Base-by-base conservation (phyloP, 2,329 filamentous ascomycete species). In the Paracamarosporium sp. region DNA sequence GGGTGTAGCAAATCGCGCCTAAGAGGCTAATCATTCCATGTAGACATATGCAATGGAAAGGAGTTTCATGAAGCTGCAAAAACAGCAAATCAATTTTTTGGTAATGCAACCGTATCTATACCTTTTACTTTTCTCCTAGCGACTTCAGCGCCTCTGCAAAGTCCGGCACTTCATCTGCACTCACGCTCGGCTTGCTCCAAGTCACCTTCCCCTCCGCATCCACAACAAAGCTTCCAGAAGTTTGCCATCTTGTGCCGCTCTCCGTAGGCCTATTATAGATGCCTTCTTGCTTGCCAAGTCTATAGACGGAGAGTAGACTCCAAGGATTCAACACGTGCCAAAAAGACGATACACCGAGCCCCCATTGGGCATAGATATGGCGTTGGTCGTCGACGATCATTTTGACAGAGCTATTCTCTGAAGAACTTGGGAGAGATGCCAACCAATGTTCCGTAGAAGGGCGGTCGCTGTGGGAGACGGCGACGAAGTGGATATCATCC, bases 241-340 rank as follows among this genome's bases (percentile, higher is more conserved):
- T 88, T 81, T 92, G 89, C 89, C 89, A 92, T 51, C 87, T 76
- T 62, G 78, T 86, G 36, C 89, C 89, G 68, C 85, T 89, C 74
- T 89, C 86, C 2, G 86, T 88, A 2, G 85, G 81, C 24, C 85
- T 76, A 69, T 88, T 88, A 83, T 85, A 88, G 62, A 91, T 89
- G 13, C 86, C 83, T 69, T 91, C 87, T 47, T 84, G 77, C 60
- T 81, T 83, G 12, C 84, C 86, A 25, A 91, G 76, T 55, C 78
- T 82, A 59, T 85, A 85, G 1, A 84, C 82, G n/a, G 79, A 81
- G 67, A 81, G 85, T 56, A 91, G 61, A n/a, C 83, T 80, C 53
- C 79, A 70, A 0, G 87, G 88, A 53, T 81, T 85, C 15, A 90
- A 73, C 5, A 89, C 83, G 67, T 91, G 87, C 83, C 85, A 87